Evolutionary conservation across 2,329 filamentous ascomycete genomes (phyloP).

Genomic region (Phialocephala subalpina): DNA sequence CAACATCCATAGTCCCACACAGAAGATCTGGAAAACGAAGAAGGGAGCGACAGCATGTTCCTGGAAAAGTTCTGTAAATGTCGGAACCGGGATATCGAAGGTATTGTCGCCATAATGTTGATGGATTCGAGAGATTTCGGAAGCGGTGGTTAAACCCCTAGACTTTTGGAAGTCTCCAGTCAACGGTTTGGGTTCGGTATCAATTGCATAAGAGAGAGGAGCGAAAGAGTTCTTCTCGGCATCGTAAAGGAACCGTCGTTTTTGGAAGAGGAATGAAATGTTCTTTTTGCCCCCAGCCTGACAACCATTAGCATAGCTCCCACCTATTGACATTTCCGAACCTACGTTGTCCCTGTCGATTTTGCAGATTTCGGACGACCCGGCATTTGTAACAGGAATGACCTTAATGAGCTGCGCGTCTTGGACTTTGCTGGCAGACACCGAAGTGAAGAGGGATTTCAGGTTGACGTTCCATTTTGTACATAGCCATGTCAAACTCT

Average conservation of each 20-base stretch:
- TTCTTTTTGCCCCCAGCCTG: conserved; percentile 77
- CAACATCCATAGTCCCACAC: conserved; percentile 96
- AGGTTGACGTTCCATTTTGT: conserved; percentile 98
- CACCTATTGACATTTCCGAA: neutral
- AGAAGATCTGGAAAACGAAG: conserved; percentile 99
- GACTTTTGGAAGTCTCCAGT: conserved; percentile 82
- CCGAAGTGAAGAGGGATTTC: conserved; percentile 81
- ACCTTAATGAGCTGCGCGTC: conserved; percentile 91
- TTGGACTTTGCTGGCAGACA: conserved; percentile 71
- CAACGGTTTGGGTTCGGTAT: conserved; percentile 82
- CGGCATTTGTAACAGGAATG: conserved; percentile 88
- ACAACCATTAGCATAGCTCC: conserved; percentile 32
- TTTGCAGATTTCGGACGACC: conserved; percentile 85
- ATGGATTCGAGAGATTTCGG: conserved; percentile 81
- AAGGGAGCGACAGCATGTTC: conserved; percentile 98
- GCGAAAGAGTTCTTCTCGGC: conserved; percentile 76
- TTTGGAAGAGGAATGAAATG: conserved; percentile 94
- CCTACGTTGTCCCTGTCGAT: conserved; percentile 76
- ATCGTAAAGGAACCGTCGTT: conserved; percentile 92
- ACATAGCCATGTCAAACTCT: conserved; percentile 91
- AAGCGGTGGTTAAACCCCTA: conserved; percentile 74
- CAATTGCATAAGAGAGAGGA: conserved; percentile 84
- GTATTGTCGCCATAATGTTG: conserved; percentile 96
- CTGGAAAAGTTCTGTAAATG: conserved; percentile 94
- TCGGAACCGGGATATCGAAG: conserved; percentile 97